Percentiles rank a stretch among this genome's conserved stretches.
Conservation (phyloP, 495 filamentous ascomycete genomes). For the Podospora sp. region DNA sequence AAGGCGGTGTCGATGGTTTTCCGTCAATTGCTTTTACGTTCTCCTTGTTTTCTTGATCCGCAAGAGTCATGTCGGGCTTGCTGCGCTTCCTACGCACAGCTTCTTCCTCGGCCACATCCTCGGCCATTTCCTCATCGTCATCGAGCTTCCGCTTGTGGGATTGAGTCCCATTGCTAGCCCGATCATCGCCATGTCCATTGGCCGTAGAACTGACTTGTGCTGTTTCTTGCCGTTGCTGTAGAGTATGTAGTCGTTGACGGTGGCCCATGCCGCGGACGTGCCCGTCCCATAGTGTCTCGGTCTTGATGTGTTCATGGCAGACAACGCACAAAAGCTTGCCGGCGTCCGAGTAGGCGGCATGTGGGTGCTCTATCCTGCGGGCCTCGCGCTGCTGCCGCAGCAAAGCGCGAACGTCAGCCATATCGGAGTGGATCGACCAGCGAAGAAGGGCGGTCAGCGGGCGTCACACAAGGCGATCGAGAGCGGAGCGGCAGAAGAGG, state of each 20-base stretch:
- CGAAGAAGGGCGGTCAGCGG: conserved; percentile 5
- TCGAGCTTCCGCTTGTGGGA: conserved; percentile 46
- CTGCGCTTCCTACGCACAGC: conserved; percentile 46
- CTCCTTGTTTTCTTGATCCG: conserved; percentile 25
- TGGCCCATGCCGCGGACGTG: conserved; percentile 57
- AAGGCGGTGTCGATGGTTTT: conserved; percentile 39
- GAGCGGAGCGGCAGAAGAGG: background rate
- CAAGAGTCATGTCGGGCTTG: conserved; percentile 34
- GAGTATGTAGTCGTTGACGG: conserved; percentile 34
- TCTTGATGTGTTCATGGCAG: conserved; percentile 62
- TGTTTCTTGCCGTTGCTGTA: conserved; percentile 31
- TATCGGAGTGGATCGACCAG: conserved; percentile 34
- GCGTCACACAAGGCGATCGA: background rate
- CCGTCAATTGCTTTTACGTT: conserved; percentile 12
- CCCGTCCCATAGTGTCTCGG: conserved; percentile 61
- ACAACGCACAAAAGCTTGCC: conserved; percentile 62
- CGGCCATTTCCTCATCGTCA: conserved; percentile 41
- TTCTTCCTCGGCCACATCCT: conserved; percentile 40
- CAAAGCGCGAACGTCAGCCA: conserved; percentile 84
- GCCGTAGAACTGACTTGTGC: conserved; percentile 21
- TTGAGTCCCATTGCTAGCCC: conserved; percentile 3
- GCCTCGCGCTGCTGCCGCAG: conserved; percentile 79
- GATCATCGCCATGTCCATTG: conserved; percentile 12
- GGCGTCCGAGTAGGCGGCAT: conserved; percentile 62
- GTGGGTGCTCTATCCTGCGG: conserved; percentile 69